Base-by-base conservation (phyloP, 345 rosid genomes). In the Rhizophora apiculata region DNA sequence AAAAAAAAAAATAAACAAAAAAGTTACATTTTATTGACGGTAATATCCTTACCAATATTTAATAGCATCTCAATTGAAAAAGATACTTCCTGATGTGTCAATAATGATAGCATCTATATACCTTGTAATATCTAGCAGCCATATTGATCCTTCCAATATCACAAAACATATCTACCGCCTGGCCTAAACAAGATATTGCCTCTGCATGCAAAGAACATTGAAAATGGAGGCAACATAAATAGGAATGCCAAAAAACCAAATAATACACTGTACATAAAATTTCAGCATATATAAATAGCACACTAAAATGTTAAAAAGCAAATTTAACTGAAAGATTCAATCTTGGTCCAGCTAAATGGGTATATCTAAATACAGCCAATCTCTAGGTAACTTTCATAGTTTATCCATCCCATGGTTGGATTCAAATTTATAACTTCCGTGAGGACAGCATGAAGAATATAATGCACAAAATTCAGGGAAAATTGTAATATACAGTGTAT, bases 41-140 rank as follows among this genome's bases (percentile, higher is more conserved):
- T 18, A 5, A 8, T 13, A 13, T 27, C 49, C 29, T 46, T 29
- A 18, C 3, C 24, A 51, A 3, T 22, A 57, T 18, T 7, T 43
- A 37, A 31, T 24, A 3, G 43, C 8, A 22, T 13, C 30, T 15
- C 57, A 68, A 24, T 0, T 16, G 13, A 21, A 67, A 67, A 51
- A 10, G 54, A 0, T 2, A 16, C 6, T 31, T 13, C 18, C 39
- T 9, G 6, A 36, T 16, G 24, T 65, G 37, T 22, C 29, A 29
- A 29, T 18, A 48, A 58, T 20, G n/a, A 31, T 2, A 9, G 29
- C 49, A 13, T 3, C 5, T 43, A 43, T 15, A 55, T 78, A 89
- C 98, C 97, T 96, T 96, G 78, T 77, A 86, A 72, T 92, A 96
- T 86, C 98, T 89, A 67, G 99, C 99, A 74, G 98, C 99, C 98